These are phyloP conservation scores for Podila epicladia DNA, from an alignment of 192 early-diverging fungal genomes.

Conservation along the genomic window DNA sequence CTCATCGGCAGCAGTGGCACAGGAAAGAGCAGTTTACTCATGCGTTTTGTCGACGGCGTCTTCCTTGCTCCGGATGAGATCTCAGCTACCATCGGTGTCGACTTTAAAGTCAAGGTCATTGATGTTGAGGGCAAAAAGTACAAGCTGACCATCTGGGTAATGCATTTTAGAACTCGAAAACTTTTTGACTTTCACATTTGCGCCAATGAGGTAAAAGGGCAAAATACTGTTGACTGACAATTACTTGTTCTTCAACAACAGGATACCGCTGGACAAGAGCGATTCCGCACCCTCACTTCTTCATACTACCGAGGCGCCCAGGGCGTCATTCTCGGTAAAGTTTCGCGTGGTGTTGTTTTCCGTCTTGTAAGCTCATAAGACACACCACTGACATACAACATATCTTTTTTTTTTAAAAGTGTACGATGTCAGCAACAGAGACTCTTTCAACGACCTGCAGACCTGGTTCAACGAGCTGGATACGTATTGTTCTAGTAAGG, in stretches of 20 bases:
- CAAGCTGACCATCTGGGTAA: constrained; percentile 97
- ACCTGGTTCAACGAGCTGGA: constrained; percentile 97
- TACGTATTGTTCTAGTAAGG: constrained; percentile 86
- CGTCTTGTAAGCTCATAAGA: not conserved
- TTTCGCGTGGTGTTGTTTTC: not conserved
- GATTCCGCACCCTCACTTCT: constrained; percentile 96
- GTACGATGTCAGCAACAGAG: constrained; percentile 95
- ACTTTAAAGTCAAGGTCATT: constrained; percentile 96
- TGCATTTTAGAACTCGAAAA: constrained; percentile 1
- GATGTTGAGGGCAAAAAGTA: constrained; percentile 87
- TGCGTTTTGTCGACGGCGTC: constrained; percentile 94
- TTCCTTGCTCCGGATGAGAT: constrained; percentile 94
- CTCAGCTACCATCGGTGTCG: constrained; percentile 94
- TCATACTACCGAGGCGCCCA: constrained; percentile 98
- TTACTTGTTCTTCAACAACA: constrained; percentile 27
- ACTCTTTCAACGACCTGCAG: constrained; percentile 91
- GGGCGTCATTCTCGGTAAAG: constrained; percentile 92
- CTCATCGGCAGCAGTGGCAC: constrained; percentile 96
- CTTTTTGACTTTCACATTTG: no score
- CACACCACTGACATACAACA: not conserved
- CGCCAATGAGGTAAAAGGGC: not conserved
- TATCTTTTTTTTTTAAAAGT: constrained; percentile 60
- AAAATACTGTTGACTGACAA: not conserved
- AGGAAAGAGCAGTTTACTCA: constrained; percentile 92
- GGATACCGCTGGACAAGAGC: constrained; percentile 99